phyloP scores from a whole-genome alignment of 768 basidiomycete species.

The Hydnomerulius pinastri region DNA sequence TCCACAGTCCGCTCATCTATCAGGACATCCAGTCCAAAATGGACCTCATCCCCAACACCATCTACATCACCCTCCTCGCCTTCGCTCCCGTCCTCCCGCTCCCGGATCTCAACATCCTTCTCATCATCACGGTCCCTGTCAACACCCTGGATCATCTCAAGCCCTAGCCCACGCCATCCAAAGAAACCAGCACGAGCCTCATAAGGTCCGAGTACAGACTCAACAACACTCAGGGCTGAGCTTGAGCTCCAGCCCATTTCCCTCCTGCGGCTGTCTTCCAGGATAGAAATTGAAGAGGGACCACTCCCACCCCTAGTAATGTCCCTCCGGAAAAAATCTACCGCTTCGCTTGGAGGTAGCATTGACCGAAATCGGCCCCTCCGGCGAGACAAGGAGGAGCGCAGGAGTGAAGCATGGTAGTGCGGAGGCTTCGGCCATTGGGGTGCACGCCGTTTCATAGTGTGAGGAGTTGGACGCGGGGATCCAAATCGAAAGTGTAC shows the following conservation, averaged over 20 bases:
- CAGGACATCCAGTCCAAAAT: constrained; percentile 7
- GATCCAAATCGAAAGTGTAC: constrained; percentile 6
- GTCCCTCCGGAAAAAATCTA: constrained; percentile 31
- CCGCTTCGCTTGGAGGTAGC: constrained; percentile 16
- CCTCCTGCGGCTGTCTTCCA: not conserved
- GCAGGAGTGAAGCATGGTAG: constrained; percentile 29
- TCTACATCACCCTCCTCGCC: not conserved
- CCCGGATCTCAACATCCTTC: too few species aligned
- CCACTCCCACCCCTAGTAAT: constrained; percentile 2
- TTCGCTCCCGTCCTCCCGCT: too few species aligned
- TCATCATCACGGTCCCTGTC: not conserved
- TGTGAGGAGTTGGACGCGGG: constrained; percentile 5
- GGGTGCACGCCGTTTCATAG: constrained; percentile 11
- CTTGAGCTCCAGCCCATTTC: not conserved
- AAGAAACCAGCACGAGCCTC: constrained; percentile 31
- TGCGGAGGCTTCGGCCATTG: constrained; percentile 30
- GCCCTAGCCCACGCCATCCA: constrained; percentile 28
- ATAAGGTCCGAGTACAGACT: constrained; percentile 23
- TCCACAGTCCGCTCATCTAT: constrained; percentile 26
- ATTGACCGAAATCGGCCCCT: constrained; percentile 27
- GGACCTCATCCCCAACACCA: not conserved
- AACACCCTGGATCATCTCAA: constrained; percentile 6
- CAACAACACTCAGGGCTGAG: constrained; percentile 15
- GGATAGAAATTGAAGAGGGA: not conserved
- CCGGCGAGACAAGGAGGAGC: constrained; percentile 24